These are phyloP conservation scores for Lanmaoa pseudosensibilis DNA, from an alignment of 768 basidiomycete species.

Conservation along the genomic window DNA sequence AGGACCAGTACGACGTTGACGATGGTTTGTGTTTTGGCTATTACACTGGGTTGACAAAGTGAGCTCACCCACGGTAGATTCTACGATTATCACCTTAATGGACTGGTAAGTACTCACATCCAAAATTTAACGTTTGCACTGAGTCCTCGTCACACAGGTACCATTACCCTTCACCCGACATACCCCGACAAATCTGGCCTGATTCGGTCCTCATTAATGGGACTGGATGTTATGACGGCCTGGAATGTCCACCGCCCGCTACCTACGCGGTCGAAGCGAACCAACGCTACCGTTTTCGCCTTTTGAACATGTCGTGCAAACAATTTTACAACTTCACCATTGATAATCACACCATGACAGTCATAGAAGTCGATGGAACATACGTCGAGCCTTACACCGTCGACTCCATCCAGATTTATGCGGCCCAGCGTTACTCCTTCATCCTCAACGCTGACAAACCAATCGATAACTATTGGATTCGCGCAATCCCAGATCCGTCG, in stretches of 20 bases:
- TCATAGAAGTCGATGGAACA: constrained; percentile 47
- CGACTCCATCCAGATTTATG: constrained; percentile 36
- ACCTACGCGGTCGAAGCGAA: constrained; percentile 35
- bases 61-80: neutral
- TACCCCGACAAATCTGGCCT: constrained; percentile 16
- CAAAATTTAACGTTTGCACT: neutral
- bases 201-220: constrained; percentile 44
- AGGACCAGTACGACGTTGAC: constrained; percentile 19
- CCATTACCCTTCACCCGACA: constrained; percentile 11
- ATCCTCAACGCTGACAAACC: constrained; percentile 42
- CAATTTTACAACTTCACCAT: constrained; percentile 30
- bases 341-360: constrained; percentile 30
- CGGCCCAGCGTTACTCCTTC: constrained; percentile 49
- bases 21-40: constrained; percentile 15
- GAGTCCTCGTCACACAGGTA: constrained; percentile 12
- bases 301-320: constrained; percentile 38
- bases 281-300: constrained; percentile 41
- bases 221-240: constrained; percentile 34
- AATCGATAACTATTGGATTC: constrained; percentile 41
- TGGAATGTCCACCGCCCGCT: constrained; percentile 22
- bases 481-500: neutral
- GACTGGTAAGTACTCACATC: neutral
- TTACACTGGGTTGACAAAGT: neutral
- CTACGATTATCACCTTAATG: neutral
- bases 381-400: constrained; percentile 40